These are phyloP conservation scores for Hericium erinaceus DNA, from an alignment of 768 basidiomycete genomes.

Conservation along the genomic window DNA sequence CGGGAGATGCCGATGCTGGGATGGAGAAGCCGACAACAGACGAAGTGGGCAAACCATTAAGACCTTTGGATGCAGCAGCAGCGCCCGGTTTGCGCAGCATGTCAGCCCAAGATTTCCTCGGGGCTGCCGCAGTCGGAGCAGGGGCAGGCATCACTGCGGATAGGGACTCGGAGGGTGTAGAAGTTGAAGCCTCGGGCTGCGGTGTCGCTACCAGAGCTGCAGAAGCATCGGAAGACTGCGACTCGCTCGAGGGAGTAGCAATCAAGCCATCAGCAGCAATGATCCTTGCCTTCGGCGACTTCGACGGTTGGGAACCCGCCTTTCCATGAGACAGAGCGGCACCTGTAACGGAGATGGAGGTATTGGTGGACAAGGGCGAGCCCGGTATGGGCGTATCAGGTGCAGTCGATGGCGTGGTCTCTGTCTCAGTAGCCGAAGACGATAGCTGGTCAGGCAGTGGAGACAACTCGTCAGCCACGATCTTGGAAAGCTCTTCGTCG, in stretches of 20 bases:
- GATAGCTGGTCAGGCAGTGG: constrained; percentile 27
- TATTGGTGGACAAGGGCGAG: constrained; percentile 53
- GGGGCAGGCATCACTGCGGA: constrained; percentile 2
- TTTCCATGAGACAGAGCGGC: constrained; percentile 21
- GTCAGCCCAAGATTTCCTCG: constrained; percentile 70
- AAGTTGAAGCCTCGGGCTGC: not conserved
- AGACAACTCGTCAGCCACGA: not conserved
- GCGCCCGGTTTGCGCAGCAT: constrained; percentile 43
- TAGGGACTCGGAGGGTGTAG: not conserved
- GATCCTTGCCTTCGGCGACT: not conserved
- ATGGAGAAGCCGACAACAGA: constrained; percentile 68
- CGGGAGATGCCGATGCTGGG: constrained; percentile 36
- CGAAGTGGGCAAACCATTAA: constrained; percentile 53
- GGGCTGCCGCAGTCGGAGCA: constrained; percentile 5
- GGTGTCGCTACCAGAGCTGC: not conserved
- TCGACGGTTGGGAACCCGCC: constrained; percentile 2
- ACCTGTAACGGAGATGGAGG: constrained; percentile 40
- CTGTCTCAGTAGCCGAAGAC: constrained; percentile 38
- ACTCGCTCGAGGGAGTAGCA: not conserved
- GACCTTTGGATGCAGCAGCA: constrained; percentile 29
- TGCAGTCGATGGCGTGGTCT: constrained; percentile 27
- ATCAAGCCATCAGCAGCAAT: not conserved
- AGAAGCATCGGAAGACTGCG: not conserved
- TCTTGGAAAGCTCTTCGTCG: not conserved
- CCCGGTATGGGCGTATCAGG: constrained; percentile 38